Evolutionary conservation across 345 rosid species (phyloP).

Genomic region (Salix arbutifolia): DNA sequence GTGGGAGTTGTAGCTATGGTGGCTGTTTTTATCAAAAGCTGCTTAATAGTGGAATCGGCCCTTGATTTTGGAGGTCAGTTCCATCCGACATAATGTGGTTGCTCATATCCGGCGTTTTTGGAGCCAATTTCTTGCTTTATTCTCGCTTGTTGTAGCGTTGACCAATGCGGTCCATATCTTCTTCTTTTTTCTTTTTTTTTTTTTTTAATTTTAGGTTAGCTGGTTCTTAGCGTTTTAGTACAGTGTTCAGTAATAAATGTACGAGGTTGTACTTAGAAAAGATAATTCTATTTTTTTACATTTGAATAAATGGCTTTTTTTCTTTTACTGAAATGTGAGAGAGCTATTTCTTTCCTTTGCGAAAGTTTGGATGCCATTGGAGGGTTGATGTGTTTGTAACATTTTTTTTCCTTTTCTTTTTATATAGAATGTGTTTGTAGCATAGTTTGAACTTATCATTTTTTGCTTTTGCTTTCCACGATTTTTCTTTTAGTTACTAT

Average conservation of each 20-base stretch:
- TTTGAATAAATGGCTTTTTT: not conserved
- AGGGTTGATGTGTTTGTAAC: not conserved
- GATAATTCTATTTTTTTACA: not conserved
- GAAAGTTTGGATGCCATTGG: not conserved
- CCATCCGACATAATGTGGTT: conserved; percentile 5
- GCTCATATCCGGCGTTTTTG: not conserved
- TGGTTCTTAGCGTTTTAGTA: not conserved
- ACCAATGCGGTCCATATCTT: conserved; percentile 31
- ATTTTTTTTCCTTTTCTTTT: too few relatives aligned
- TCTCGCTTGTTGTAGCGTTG: not conserved
- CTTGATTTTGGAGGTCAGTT: conserved; percentile 41
- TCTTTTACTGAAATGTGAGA: not conserved
- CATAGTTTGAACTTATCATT: too few relatives aligned
- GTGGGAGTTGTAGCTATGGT: conserved; percentile 23
- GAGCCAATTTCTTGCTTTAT: not conserved
- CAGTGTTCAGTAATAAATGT: not conserved
- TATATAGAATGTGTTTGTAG: not conserved
- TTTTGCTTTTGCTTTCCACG: too few relatives aligned
- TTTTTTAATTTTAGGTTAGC: conserved; percentile 34
- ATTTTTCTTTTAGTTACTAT: too few relatives aligned
- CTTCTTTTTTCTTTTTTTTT: not conserved
- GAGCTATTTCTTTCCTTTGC: not conserved
- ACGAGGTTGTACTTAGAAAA: not conserved
- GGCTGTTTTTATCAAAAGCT: conserved; percentile 48
- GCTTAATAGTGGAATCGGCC: conserved; percentile 34